phyloP scores from a whole-genome alignment of 345 rosid genomes.

The Ceriops decandra region DNA sequence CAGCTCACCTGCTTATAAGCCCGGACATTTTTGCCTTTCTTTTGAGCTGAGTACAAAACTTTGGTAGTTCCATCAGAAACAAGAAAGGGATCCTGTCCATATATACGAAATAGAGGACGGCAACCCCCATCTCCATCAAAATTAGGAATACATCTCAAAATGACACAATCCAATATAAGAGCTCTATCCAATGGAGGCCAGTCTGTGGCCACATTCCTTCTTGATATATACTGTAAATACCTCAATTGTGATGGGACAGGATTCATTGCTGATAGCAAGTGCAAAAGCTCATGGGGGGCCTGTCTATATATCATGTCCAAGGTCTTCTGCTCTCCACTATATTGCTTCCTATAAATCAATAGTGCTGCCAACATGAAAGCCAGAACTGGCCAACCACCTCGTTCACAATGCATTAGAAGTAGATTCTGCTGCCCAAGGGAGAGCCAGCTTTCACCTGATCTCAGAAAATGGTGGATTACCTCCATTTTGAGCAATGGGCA shows the following conservation, averaged over 20 bases:
- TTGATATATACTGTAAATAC: conserved; percentile 80
- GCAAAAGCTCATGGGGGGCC: conserved; percentile 88
- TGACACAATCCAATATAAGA: conserved; percentile 82
- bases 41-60: conserved; percentile 57
- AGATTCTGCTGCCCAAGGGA: conserved; percentile 72
- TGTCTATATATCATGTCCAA: conserved; percentile 89
- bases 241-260: conserved; percentile 86
- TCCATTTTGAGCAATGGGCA: conserved; percentile 82
- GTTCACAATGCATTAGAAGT: conserved; percentile 84
- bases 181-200: conserved; percentile 97
- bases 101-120: conserved; percentile 76
- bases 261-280: conserved; percentile 67
- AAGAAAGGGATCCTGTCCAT: conserved; percentile 81
- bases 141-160: conserved; percentile 71
- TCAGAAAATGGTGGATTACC: conserved; percentile 81
- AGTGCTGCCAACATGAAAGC: conserved; percentile 85
- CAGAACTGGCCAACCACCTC: conserved; percentile 83
- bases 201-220: conserved; percentile 79
- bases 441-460: conserved; percentile 96
- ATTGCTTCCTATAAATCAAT: conserved; percentile 78
- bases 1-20: conserved; percentile 72
- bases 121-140: conserved; percentile 73
- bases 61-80: conserved; percentile 55
- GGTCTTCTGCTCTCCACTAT: conserved; percentile 77
- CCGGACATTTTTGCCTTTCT: conserved; percentile 54